Evolutionary conservation across 2,329 filamentous ascomycete genomes (phyloP), one percentile per base, ranked within the genome.

Genomic region (Fusarium torreyae): DNA sequence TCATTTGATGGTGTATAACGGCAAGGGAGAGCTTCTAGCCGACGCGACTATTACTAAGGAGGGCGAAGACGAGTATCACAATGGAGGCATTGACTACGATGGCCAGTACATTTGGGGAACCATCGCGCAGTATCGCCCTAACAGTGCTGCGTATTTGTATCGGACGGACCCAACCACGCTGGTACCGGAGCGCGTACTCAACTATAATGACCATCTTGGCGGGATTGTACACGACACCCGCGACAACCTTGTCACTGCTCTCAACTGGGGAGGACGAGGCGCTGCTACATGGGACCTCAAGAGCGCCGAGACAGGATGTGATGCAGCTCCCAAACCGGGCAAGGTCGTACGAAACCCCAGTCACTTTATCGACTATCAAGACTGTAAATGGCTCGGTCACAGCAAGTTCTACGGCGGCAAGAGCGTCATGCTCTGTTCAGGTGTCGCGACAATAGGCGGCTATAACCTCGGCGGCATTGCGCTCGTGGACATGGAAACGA

Each of bases 361-460:
- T 36, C 79, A 82, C 68, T 85, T 80, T 71, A 72, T 83, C 56
- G 84, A 85, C 62, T 85, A 85, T 68, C 83, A 86, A 72, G 84
- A 86, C 76, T 86, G 83, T 76, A 86, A 86, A 69, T 85, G 81
- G 72, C 75, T 86, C 1, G 84, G 83, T 6, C 79, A 78, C 66
- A 78, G 79, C 15, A 62, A 70, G 11, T 63, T 74, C 7, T 82
- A 82, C 48, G 67, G 67, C n/a, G 71, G 63, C n/a, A 76, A 78
- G 38, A 76, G 79, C 15, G 73, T 85, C 11, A 84, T 85, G 82
- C 77, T 86, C 15, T 85, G 83, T 65, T 81, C 81, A 0, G 84
- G 84, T 2, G 80, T 85, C 9, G 79, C 82, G 6, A 79, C 75
- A 6, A 59, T 83, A 14, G 75, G 73, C 14, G 74, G 63, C 6